Base-by-base conservation (phyloP, 2,329 filamentous ascomycete genomes). In the Cordyceps fumosorosea region DNA sequence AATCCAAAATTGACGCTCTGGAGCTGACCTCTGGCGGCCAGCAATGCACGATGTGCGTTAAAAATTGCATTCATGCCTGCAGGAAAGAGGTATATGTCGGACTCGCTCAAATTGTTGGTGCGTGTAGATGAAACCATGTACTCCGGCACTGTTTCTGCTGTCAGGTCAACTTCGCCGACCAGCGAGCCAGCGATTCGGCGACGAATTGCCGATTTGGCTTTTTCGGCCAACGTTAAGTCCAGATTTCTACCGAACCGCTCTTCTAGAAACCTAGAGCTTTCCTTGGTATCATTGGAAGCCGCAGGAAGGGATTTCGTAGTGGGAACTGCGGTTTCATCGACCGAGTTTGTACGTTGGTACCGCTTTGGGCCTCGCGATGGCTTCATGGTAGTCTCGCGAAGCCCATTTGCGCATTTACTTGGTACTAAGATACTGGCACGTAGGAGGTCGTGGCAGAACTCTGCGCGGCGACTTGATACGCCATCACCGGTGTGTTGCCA, bases 401-500 rank as follows among this genome's bases (percentile, higher is more conserved):
- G 69, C 29, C 70, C 66, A 8, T 71, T 67, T 4, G 70, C 63
- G 5, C 63, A 64, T 20, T 67, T 65, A 18, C 72, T 67, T 1
- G 71, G 73, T 8, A 76, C 71, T 20, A 86, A 78, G 48, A 89
- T 78, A 0, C 87, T 87, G 65, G 93, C 87, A 44, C 83, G 82
- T 65, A 96, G 84, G 1, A 93, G 81, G 48, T 83, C 80, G 64
- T 92, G 86, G 71, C 90, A 96, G 74, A 96, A 97, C 72, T 97
- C 93, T 40, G 91, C 93, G 47, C 92, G 85, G 56, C 95, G 87
- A 72, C 93, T 97, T 0, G 93, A 97, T 16, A 96, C 82, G 18
- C 95, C 95, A 65, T 96, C 93, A 22, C 95, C 95, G 0, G 90
- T 89, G 74, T 99, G 95, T 73, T 98, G 95, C 95, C 95, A 99